Evolutionary conservation across 2,329 filamentous ascomycete genomes (phyloP).

Genomic region (Colletotrichum lupini): DNA sequence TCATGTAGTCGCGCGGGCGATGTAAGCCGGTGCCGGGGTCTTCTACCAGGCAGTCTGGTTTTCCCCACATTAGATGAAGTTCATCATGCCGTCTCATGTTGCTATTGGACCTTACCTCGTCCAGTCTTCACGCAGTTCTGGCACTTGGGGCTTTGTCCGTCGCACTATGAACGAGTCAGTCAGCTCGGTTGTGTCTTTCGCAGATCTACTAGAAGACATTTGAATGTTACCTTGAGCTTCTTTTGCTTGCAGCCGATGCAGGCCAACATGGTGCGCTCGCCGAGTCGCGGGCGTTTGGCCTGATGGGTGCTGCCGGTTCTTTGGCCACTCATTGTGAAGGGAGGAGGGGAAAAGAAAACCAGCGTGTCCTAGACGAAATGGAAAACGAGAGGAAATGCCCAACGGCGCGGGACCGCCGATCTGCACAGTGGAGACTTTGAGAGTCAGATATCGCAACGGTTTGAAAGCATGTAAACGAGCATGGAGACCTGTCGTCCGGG

Average conservation of each 20-base stretch:
- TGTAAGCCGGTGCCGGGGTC: constrained; percentile 48
- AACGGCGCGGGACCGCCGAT: not conserved
- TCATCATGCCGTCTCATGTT: not conserved
- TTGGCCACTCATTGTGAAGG: constrained; percentile 1
- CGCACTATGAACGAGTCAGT: constrained; percentile 33
- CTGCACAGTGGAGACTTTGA: not conserved
- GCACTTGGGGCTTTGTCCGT: constrained; percentile 41
- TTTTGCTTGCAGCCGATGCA: constrained; percentile 42
- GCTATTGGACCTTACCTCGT: not conserved
- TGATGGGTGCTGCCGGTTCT: not conserved
- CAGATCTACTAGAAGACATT: too few species aligned
- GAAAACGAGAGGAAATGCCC: not conserved
- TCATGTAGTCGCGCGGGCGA: constrained; percentile 46
- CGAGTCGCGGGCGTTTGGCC: constrained; percentile 38
- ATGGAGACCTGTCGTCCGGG: not conserved
- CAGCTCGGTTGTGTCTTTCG: not conserved
- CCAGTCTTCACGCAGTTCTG: constrained; percentile 41
- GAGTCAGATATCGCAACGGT: not conserved
- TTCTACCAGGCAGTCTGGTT: constrained; percentile 47
- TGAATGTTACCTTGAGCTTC: constrained; percentile 40
- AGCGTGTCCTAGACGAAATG: not conserved
- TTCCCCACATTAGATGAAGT: not conserved
- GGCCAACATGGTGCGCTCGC: constrained; percentile 41
- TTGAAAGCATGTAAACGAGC: not conserved
- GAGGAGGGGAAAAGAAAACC: not conserved